phyloP scores from a whole-genome alignment of 805 yeast genomes.

The Wickerhamia fluorescens region DNA sequence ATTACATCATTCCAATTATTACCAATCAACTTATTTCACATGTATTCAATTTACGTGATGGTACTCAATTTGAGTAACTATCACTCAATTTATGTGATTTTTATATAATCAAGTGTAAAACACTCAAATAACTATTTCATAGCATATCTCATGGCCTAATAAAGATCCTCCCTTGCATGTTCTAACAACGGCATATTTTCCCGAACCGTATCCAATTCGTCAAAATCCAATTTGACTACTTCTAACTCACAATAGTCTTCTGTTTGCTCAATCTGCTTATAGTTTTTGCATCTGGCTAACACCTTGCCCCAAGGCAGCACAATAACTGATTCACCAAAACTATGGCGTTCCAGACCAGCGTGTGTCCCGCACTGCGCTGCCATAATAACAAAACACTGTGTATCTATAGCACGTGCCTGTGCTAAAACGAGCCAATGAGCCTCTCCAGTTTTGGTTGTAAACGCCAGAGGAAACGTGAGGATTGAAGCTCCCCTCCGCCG shows the following conservation, averaged over 20 bases:
- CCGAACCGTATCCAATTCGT: constrained; percentile 44
- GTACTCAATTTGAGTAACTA: too few relatives aligned
- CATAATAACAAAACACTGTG: constrained; percentile 81
- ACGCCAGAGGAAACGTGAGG: constrained; percentile 83
- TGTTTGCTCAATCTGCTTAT: constrained; percentile 14
- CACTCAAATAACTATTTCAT: too few relatives aligned
- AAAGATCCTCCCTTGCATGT: constrained; percentile 63
- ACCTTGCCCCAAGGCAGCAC: constrained; percentile 92
- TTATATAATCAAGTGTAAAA: not conserved
- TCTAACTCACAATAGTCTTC: constrained; percentile 35
- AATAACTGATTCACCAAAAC: constrained; percentile 82
- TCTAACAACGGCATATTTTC: constrained; percentile 68
- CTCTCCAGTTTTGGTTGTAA: constrained; percentile 84
- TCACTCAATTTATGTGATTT: too few relatives aligned
- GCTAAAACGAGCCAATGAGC: constrained; percentile 86
- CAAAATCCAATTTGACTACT: constrained; percentile 61
- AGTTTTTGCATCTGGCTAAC: constrained; percentile 42
- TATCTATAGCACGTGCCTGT: constrained; percentile 78
- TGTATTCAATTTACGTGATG: too few relatives aligned
- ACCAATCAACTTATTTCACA: too few relatives aligned
- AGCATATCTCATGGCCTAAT: constrained; percentile 37
- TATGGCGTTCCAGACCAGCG: constrained; percentile 42
- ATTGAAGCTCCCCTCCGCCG: constrained; percentile 69
- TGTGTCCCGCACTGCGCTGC: constrained; percentile 86
- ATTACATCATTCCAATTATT: too few relatives aligned